phyloP scores from a whole-genome alignment of 192 early-diverging fungal species.

The Endogone sp. region DNA sequence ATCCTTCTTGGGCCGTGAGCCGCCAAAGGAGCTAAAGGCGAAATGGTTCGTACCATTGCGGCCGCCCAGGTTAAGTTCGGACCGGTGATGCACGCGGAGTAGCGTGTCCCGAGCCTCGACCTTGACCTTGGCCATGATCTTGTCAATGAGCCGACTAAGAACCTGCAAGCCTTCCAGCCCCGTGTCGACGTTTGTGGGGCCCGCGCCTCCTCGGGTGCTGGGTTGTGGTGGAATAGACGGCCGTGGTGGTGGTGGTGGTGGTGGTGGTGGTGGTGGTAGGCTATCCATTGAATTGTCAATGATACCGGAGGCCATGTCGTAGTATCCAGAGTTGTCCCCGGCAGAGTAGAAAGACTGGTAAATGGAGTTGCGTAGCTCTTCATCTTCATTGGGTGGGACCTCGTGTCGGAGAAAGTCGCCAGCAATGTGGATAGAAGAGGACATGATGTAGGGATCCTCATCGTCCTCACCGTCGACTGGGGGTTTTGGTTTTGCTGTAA shows the following conservation, averaged over 20 bases:
- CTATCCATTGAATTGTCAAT: conserved; percentile 1
- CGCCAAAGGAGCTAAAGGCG: neutral
- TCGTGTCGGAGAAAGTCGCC: conserved; percentile 80
- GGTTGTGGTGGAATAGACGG: neutral
- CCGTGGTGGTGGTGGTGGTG: neutral
- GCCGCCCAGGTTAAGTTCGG: conserved; percentile 19
- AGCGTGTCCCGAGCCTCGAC: conserved; percentile 56
- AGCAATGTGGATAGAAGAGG: conserved; percentile 83
- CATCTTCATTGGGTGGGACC: conserved; percentile 58
- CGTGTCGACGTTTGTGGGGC: conserved; percentile 7
- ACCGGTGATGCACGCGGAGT: conserved; percentile 46
- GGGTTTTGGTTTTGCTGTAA: neutral
- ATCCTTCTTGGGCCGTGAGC: conserved; percentile 19
- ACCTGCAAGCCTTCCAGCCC: conserved; percentile 68
- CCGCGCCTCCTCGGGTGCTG: neutral
- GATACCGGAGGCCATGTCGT: neutral
- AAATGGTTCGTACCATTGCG: neutral
- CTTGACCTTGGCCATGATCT: conserved; percentile 77
- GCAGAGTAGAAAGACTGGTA: conserved; percentile 43
- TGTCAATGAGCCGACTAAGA: conserved; percentile 77
- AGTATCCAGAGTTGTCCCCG: neutral
- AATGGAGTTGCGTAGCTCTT: conserved; percentile 49
- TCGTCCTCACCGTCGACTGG: conserved; percentile 3
- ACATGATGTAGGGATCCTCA: conserved; percentile 60
- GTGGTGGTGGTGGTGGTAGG: neutral